These are phyloP conservation scores for Xylaria multiplex DNA, from an alignment of 2,329 filamentous ascomycete genomes.

Conservation along the genomic window DNA sequence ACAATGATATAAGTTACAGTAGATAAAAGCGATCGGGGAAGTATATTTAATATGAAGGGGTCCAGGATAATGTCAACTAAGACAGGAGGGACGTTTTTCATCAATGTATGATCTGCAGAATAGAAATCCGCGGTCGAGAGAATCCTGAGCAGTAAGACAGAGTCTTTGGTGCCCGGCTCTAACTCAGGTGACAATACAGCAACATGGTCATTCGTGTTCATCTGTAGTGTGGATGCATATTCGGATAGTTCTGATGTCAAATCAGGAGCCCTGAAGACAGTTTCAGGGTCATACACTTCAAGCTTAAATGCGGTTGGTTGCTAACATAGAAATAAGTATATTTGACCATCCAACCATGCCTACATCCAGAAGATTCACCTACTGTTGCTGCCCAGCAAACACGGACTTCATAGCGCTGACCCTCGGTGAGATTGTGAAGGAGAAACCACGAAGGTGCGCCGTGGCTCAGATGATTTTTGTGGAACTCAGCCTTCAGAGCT, in stretches of 20 bases:
- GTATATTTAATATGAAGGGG: slow-evolving; percentile 80
- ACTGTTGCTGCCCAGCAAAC: slow-evolving; percentile 95
- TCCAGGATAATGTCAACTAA: slow-evolving; percentile 86
- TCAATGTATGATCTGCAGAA: slow-evolving; percentile 76
- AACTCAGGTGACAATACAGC: slow-evolving; percentile 12
- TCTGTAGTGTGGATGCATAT: slow-evolving; percentile 66
- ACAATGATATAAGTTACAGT: slow-evolving; percentile 74
- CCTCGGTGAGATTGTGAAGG: slow-evolving; percentile 73
- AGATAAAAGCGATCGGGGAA: slow-evolving; percentile 80
- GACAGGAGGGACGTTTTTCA: slow-evolving; percentile 78
- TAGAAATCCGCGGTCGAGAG: slow-evolving; percentile 86
- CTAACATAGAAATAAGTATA: slow-evolving; percentile 56
- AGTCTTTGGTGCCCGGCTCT: slow-evolving; percentile 50
- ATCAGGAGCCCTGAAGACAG: slow-evolving; percentile 69
- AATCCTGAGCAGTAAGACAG: slow-evolving; percentile 77
- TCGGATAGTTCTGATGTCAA: slow-evolving; percentile 72
- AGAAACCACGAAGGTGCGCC: slow-evolving; percentile 82
- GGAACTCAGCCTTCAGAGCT: slow-evolving; percentile 74
- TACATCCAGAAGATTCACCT: slow-evolving; percentile 53
- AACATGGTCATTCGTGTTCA: slow-evolving; percentile 37
- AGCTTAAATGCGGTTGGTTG: slow-evolving; percentile 86
- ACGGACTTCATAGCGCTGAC: slow-evolving; percentile 87
- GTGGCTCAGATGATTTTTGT: slow-evolving; percentile 59
- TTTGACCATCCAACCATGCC: slow-evolving; percentile 33
- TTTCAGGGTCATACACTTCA: slow-evolving; percentile 68